A percentile compares a stretch with the other conserved stretches of the same genome.
Evolutionary conservation across 176 grass and related monocot genomes (phyloP).

Genomic region (Raddia distichophylla): DNA sequence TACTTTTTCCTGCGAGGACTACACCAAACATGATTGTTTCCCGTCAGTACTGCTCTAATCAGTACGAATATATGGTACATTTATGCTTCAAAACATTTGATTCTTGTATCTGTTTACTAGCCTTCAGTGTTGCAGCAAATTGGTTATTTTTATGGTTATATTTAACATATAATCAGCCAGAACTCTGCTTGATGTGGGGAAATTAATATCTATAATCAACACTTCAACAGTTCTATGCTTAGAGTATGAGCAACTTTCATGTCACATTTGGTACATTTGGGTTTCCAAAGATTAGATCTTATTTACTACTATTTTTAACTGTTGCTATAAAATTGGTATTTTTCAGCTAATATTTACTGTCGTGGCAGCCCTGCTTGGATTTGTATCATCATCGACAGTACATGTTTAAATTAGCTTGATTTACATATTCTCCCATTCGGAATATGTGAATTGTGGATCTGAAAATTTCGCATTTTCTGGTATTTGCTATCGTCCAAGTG

Average conservation of each 20-base stretch:
- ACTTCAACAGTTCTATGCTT: not conserved
- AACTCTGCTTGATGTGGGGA: constrained; percentile 1
- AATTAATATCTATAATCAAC: not conserved
- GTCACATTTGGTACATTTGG: constrained; percentile 33
- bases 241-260: constrained; percentile 14
- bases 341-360: not conserved
- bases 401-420: constrained; percentile 2
- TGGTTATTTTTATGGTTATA: not conserved
- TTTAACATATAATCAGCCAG: not conserved
- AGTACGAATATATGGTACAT: constrained; percentile 1
- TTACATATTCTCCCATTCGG: not conserved
- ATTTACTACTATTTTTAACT: not conserved
- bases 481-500: not conserved
- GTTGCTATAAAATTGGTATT: not conserved
- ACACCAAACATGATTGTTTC: not conserved
- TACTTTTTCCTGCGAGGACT: constrained; percentile 32
- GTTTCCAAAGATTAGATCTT: not conserved
- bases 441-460: not conserved
- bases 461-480: not conserved
- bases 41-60: not conserved
- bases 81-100: not conserved
- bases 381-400: not conserved
- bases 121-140: not conserved
- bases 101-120: constrained; percentile 15
- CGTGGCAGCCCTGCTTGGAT: constrained; percentile 1